phyloP scores from a whole-genome alignment of 345 rosid species.

The Salix exigua region DNA sequence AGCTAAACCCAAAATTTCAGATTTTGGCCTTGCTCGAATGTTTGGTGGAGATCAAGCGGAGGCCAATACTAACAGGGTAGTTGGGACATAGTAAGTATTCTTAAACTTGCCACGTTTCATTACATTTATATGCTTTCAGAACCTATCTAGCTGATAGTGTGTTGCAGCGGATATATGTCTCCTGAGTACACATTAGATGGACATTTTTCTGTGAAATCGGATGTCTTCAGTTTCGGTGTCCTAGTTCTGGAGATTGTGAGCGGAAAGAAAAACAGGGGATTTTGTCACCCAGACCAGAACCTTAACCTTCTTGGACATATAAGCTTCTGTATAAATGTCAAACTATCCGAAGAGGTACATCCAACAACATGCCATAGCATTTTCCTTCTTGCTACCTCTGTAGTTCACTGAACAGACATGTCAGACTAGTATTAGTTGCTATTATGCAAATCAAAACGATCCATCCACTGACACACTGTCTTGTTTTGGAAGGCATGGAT shows the following conservation, averaged over 20 bases:
- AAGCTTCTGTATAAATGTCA: not conserved
- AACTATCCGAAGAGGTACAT: no score
- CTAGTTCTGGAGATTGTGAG: no score
- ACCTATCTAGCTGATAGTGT: rapidly evolving
- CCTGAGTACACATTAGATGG: no score
- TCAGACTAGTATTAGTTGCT: no score
- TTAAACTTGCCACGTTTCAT: not conserved
- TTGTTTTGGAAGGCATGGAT: conserved; percentile 22
- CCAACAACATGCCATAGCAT: not conserved
- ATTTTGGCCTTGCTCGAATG: not conserved
- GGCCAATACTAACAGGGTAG: no score
- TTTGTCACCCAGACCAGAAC: not conserved
- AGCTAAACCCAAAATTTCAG: no score
- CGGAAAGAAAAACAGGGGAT: not conserved
- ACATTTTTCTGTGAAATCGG: no score
- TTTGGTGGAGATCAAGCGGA: not conserved
- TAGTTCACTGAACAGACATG: no score
- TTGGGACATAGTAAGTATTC: not conserved
- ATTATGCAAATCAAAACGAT: no score
- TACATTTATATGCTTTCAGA: not conserved
- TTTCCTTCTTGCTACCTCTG: not conserved
- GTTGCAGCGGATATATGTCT: no score
- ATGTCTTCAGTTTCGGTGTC: no score
- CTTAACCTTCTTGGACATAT: conserved; percentile 4
- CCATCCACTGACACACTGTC: no score